phyloP scores from a whole-genome alignment of 2,329 filamentous ascomycete species.

The Grosmannia clavigera region DNA sequence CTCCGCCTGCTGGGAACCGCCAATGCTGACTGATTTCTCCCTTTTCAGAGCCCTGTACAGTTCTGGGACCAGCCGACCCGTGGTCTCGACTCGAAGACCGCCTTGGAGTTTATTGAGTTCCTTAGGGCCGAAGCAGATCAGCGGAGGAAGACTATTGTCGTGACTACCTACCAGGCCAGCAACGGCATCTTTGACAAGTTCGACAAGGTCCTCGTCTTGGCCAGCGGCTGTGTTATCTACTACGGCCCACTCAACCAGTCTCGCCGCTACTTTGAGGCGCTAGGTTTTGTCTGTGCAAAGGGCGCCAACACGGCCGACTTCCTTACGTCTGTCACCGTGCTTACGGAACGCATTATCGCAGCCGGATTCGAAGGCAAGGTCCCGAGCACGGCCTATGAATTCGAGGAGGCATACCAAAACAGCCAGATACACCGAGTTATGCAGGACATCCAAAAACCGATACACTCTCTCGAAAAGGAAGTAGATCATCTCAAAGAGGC shows the following conservation, averaged over 20 bases:
- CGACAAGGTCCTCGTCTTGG: constrained; percentile 13
- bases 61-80: constrained; percentile 62
- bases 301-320: constrained; percentile 64
- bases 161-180: constrained; percentile 55
- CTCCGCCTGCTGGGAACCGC: neutral
- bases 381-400: constrained; percentile 50
- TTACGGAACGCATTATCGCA: neutral
- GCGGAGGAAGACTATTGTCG: constrained; percentile 43
- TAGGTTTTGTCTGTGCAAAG: constrained; percentile 50
- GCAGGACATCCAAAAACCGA: constrained; percentile 33
- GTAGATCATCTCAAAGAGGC: constrained; percentile 2
- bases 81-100: constrained; percentile 53
- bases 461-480: constrained; percentile 29
- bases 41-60: constrained; percentile 40
- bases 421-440: constrained; percentile 26
- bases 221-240: constrained; percentile 8
- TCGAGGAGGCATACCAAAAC: constrained; percentile 44
- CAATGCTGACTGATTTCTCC: no score
- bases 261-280: constrained; percentile 50
- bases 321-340: constrained; percentile 46
- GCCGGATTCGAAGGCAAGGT: constrained; percentile 40
- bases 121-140: constrained; percentile 55
- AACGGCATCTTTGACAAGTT: constrained; percentile 39
- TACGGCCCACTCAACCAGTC: constrained; percentile 31
- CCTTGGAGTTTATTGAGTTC: constrained; percentile 52